These are phyloP conservation scores for Raffaelea albimanens DNA, from an alignment of 2,329 filamentous ascomycete genomes.

Conservation along the genomic window DNA sequence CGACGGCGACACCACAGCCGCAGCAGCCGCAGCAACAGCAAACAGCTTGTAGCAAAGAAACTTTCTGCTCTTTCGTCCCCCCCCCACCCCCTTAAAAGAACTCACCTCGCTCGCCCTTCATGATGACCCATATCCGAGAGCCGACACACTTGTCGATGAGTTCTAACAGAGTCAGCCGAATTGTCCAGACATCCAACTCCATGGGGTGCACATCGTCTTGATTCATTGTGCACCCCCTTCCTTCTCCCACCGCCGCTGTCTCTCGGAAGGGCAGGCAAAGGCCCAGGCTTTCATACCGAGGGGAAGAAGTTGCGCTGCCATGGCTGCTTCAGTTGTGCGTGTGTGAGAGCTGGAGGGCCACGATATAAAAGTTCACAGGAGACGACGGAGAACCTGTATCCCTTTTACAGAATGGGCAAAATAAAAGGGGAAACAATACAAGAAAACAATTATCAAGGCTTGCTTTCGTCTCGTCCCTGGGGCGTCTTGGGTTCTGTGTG, in stretches of 20 bases:
- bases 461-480: too few relatives aligned
- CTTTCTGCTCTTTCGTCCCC: too few relatives aligned
- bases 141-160: conserved; percentile 99
- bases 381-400: too few relatives aligned
- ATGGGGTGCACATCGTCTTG: not conserved
- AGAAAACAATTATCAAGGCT: too few relatives aligned
- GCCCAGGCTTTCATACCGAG: conserved; percentile 48
- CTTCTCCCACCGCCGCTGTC: conserved; percentile 14
- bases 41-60: too few relatives aligned
- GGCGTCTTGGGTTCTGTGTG: too few relatives aligned
- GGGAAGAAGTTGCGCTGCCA: conserved; percentile 54
- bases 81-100: not conserved
- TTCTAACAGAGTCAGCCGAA: conserved; percentile 35
- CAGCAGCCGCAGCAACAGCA: too few relatives aligned
- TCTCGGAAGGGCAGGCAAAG: too few relatives aligned
- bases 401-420: too few relatives aligned
- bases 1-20: not conserved
- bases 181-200: not conserved
- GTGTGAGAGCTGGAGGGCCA: too few relatives aligned
- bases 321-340: not conserved
- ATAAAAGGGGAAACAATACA: too few relatives aligned
- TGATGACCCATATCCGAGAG: conserved; percentile 95
- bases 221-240: not conserved
- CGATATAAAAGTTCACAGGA: too few relatives aligned
- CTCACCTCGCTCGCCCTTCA: conserved; percentile 92